phyloP scores from a whole-genome alignment of 1,139 yeast species.

The Taiozyma sp. region DNA sequence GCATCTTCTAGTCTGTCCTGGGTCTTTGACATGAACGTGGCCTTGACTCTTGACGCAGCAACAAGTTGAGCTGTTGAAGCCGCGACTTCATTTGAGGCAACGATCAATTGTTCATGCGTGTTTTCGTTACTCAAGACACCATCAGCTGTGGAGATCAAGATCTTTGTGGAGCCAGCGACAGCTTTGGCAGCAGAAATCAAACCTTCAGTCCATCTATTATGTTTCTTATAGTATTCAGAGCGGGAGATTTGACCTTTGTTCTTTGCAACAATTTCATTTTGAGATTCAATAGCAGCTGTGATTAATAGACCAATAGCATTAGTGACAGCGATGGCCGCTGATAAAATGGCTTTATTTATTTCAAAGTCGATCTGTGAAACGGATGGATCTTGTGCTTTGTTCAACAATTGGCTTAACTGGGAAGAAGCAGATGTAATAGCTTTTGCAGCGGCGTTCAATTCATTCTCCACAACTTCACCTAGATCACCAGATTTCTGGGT shows the following conservation, averaged over 20 bases:
- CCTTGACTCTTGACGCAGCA: slow-evolving; percentile 87
- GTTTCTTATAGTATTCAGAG: slow-evolving; percentile 79
- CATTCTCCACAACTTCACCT: slow-evolving; percentile 65
- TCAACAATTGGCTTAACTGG: slow-evolving; percentile 49
- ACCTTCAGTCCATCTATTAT: slow-evolving; percentile 94
- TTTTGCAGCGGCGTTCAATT: slow-evolving; percentile 66
- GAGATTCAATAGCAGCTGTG: slow-evolving; percentile 75
- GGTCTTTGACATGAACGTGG: slow-evolving; percentile 68
- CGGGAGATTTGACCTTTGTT: slow-evolving; percentile 64
- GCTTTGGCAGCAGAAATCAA: slow-evolving; percentile 87
- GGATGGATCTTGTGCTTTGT: slow-evolving; percentile 44
- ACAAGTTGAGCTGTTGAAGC: slow-evolving; percentile 92
- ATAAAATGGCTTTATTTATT: slow-evolving; percentile 70
- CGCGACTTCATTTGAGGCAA: slow-evolving; percentile 88
- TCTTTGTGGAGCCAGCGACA: slow-evolving; percentile 79
- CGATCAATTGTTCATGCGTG: slow-evolving; percentile 79
- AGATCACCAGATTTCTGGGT: slow-evolving; percentile 40
- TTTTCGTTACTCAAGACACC: slow-evolving; percentile 63
- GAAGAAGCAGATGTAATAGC: slow-evolving; percentile 64
- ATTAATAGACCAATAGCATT: slow-evolving; percentile 72
- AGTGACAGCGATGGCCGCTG: slow-evolving; percentile 79
- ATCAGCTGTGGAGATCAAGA: slow-evolving; percentile 79
- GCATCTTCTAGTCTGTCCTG: slow-evolving; percentile 73
- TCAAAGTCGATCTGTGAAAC: slow-evolving; percentile 57
- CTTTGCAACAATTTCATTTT: slow-evolving; percentile 71